Base-by-base conservation (phyloP, 2,329 filamentous ascomycete genomes). In the Triangularia setosa region DNA sequence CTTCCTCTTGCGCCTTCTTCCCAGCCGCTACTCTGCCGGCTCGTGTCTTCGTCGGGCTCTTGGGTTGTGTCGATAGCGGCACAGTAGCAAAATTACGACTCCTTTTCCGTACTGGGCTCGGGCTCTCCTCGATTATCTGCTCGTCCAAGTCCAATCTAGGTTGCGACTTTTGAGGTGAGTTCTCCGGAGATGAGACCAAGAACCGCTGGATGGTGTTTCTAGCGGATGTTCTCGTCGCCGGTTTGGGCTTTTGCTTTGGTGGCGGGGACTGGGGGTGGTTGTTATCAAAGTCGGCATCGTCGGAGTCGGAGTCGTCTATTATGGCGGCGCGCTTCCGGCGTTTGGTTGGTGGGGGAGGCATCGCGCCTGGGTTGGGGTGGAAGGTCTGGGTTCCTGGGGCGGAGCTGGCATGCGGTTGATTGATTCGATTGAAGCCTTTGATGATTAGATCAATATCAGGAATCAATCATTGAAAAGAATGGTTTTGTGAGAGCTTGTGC, bases 181-280 rank as follows among this genome's bases (percentile, higher is more conserved):
- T 76, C 65, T 76, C 79, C 9, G 83, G 84, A 0, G 84, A 86
- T 12, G 84, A 81, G 35, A 83, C 75, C 27, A 86, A 75, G 68
- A 83, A 87, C 69, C 83, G 83, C 64, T 77, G 77, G 25, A 87
- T 73, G 23, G 80, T 84, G 67, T 85, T 76, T 63, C 71, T 5
- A 48, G 18, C 18, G 6, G 40, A 48, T 73, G 33, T 53, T 60
- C 23, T n/a, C 21, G 58, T 23, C 2, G 12, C n/a, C 24, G 35
- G 23, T 18, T 27, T 55, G 21, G 52, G 16, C 1, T 24, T 28
- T 27, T 55, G 52, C 16, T 16, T 55, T 8, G 23, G 4, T n/a
- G 52, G 12, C 16, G 23, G 52, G n/a, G 40, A 9, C 6, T n/a
- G 40, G 7, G 40, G 11, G 40, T 9, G 12, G n/a, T 21, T 23